Base-by-base conservation (phyloP, 768 basidiomycete species). In the Arthromyces matolae region DNA sequence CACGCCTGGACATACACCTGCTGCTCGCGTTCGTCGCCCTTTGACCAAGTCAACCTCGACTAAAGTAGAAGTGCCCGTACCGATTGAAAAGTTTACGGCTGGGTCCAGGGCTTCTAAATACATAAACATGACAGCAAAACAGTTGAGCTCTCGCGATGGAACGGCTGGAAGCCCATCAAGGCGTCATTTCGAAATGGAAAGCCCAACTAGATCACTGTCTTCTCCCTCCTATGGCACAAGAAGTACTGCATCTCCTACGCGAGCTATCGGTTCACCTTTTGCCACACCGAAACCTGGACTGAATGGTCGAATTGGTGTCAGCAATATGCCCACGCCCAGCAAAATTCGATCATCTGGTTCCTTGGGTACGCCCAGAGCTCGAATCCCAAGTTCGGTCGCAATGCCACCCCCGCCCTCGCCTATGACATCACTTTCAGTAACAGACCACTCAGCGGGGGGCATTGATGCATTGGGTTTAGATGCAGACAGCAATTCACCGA, bases 91-190 rank as follows among this genome's bases (percentile, higher is more conserved):
- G 55, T 83, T 93, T 49, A 90, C 91, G 3, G 83, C 82, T 5
- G 91, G 91, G 3, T 90, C 90, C 3, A 75, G 92, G 36, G 91
- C 92, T 8, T 86, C 87, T 34, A 88, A 85, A 63, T 93, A 93
- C 61, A 72, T 86, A 25, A 81, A 83, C 13, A 81, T 93, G 79
- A 93, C 89, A 1, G 91, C 91, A 0, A 81, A 85, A 60, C 88
- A 92, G 56, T 76, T 94, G 50, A 80, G 64, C 60, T 77, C 72
- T 19, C 77, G 77, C 42, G 68, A 68, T 48, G 52, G 58, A 36
- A 53, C 50, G 36, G 45, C 59, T 27, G 52, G 60, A 27, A 69
- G 61, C 29, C 81, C 70, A 31, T 47, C 64, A 1, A 61, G 59
- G 16, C 46, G 48, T 13, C 50, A 42, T 13, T 52, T 50, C 24